Evolutionary conservation across 2,329 filamentous ascomycete species (phyloP).

Genomic region (Talaromyces sp.): DNA sequence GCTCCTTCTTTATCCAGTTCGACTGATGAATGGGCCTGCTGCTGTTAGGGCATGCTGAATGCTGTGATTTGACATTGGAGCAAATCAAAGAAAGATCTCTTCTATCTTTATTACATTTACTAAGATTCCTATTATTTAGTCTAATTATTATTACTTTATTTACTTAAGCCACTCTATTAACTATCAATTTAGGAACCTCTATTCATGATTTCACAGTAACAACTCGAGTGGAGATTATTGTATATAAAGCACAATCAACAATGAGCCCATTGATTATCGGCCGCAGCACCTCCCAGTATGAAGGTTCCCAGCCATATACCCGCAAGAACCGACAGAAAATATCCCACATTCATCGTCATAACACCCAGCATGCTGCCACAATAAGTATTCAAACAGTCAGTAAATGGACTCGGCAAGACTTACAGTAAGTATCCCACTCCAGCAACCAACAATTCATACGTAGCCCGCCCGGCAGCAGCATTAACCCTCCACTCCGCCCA

Average conservation of each 20-base stretch:
- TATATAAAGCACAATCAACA: neutral
- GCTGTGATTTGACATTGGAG: too few relatives aligned
- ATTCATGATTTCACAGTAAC: neutral
- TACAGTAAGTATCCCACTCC: constrained; percentile 82
- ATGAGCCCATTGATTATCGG: constrained; percentile 20
- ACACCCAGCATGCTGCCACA: constrained; percentile 75
- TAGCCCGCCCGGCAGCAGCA: constrained; percentile 70
- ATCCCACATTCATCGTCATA: constrained; percentile 85
- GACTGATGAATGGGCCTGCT: too few relatives aligned
- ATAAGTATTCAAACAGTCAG: neutral
- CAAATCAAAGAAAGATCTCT: too few relatives aligned
- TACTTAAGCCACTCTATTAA: too few relatives aligned
- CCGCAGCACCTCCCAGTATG: constrained; percentile 55
- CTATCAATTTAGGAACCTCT: too few relatives aligned
- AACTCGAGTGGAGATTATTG: neutral
- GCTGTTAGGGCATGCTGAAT: too few relatives aligned
- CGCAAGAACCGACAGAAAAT: constrained; percentile 72
- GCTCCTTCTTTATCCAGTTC: too few relatives aligned
- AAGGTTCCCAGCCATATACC: constrained; percentile 81
- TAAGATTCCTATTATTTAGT: too few relatives aligned
- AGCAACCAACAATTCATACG: constrained; percentile 66
- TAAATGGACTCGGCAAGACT: constrained; percentile 40
- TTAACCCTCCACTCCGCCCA: constrained; percentile 63
- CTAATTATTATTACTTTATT: too few relatives aligned
- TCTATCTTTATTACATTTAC: too few relatives aligned